phyloP scores from a whole-genome alignment of 2,329 filamentous ascomycete species.

The Cercospora citrullina region DNA sequence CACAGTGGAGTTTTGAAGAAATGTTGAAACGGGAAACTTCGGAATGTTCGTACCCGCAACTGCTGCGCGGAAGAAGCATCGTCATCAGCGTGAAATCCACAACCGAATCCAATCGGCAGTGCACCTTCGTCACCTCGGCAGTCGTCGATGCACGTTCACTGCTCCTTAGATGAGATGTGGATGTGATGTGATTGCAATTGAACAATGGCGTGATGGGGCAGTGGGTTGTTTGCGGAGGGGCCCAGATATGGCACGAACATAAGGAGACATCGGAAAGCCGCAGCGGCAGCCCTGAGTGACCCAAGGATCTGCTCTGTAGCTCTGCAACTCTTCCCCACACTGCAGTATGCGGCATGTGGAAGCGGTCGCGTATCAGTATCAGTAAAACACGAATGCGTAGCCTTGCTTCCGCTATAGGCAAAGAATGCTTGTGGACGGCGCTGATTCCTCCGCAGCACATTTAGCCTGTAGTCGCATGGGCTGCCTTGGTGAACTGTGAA shows the following conservation, averaged over 20 bases:
- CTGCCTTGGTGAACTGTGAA: background rate
- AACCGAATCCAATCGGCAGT: background rate
- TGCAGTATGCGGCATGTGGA: background rate
- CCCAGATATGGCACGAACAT: background rate
- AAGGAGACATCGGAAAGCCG: background rate
- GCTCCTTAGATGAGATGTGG: background rate
- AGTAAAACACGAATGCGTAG: background rate
- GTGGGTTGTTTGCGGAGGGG: background rate
- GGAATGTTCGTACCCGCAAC: background rate
- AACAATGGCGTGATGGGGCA: background rate
- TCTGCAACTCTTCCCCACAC: conserved; percentile 1
- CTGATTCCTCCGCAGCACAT: background rate
- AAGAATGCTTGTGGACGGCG: background rate
- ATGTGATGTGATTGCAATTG: background rate
- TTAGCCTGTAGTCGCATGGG: background rate
- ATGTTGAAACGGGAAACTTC: conserved; percentile 9
- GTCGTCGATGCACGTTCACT: background rate
- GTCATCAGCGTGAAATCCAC: background rate
- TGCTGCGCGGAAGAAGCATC: background rate
- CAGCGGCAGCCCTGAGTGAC: background rate
- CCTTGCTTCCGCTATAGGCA: background rate
- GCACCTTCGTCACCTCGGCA: background rate
- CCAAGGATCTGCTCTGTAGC: background rate
- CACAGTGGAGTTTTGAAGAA: conserved; percentile 6
- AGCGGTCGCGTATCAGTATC: background rate